A percentile compares a stretch with the other conserved stretches of the same genome.
phyloP scores from a whole-genome alignment of 1,139 yeast genomes.

The Hemisphaericaspora lyxosophila region DNA sequence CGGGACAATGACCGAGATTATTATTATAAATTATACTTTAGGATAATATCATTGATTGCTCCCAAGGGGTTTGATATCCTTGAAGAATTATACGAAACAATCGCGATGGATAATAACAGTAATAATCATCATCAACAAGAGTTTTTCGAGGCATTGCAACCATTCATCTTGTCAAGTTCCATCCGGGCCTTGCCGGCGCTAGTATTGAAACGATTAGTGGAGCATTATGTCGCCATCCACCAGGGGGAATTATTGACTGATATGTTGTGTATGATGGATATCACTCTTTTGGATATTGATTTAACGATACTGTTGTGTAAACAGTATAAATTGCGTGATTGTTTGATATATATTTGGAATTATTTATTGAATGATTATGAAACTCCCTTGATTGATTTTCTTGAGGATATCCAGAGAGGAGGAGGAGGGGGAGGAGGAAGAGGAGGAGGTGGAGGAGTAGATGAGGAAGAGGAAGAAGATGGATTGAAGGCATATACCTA shows the following conservation, averaged over 20 bases:
- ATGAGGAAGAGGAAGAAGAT: conserved; percentile 22
- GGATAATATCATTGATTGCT: conserved; percentile 21
- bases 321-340: conserved; percentile 54
- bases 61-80: conserved; percentile 32
- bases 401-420: conserved; percentile 33
- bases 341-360: conserved; percentile 69
- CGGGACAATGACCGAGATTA: no score
- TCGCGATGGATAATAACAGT: conserved; percentile 23
- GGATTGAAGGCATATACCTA: conserved; percentile 53
- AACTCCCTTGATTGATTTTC: conserved; percentile 63
- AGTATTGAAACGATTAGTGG: conserved; percentile 60
- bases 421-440: no score
- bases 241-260: conserved; percentile 58
- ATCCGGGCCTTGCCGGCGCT: conserved; percentile 58
- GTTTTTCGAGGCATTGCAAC: conserved; percentile 54
- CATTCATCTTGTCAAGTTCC: conserved; percentile 47
- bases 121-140: conserved; percentile 21
- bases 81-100: conserved; percentile 58
- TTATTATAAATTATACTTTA: conserved; percentile 10
- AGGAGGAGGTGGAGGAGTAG: no score
- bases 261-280: conserved; percentile 64
- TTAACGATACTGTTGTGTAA: conserved; percentile 61
- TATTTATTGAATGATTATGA: conserved; percentile 61
- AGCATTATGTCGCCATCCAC: conserved; percentile 39
- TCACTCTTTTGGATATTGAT: conserved; percentile 70